Percentiles rank a stretch among this genome's conserved stretches.
Evolutionary conservation across 768 basidiomycete species (phyloP).

Genomic region (Leccinum longicurvipes): DNA sequence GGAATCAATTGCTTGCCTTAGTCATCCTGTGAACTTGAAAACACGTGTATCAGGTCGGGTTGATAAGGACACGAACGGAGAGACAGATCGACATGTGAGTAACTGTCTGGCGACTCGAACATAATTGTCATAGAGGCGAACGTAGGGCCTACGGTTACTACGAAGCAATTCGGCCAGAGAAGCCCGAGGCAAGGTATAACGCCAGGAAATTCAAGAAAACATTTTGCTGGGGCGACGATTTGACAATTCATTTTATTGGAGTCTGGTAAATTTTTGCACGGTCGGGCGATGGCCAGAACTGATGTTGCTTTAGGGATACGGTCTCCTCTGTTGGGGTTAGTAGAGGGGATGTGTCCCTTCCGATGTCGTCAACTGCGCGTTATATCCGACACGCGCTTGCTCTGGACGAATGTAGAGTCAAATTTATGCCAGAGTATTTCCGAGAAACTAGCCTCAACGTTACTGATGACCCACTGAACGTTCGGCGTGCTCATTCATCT

Average conservation of each 20-base stretch:
- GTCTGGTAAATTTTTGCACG: constrained; percentile 36
- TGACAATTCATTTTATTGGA: constrained; percentile 36
- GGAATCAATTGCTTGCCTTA: not conserved
- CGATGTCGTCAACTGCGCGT: constrained; percentile 51
- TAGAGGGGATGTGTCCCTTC: constrained; percentile 39
- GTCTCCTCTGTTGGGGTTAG: constrained; percentile 59
- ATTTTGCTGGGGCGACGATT: not conserved
- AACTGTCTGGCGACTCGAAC: not conserved
- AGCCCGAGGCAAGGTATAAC: not conserved
- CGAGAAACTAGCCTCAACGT: constrained; percentile 21
- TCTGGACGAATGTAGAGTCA: not conserved
- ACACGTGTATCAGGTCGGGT: not conserved
- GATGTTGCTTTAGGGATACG: constrained; percentile 45
- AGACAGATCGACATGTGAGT: not conserved
- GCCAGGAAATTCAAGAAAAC: not conserved
- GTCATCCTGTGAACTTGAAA: not conserved
- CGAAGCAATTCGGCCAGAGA: not conserved
- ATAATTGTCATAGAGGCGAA: not conserved
- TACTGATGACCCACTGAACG: constrained; percentile 1
- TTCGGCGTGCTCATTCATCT: not conserved
- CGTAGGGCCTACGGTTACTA: not conserved
- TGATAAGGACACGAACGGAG: not conserved
- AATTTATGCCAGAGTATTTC: not conserved
- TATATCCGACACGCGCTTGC: not conserved
- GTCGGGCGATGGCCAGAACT: not conserved